Base-by-base conservation (phyloP, 1,139 yeast species). In the Candida pseudoviswanathii region DNA sequence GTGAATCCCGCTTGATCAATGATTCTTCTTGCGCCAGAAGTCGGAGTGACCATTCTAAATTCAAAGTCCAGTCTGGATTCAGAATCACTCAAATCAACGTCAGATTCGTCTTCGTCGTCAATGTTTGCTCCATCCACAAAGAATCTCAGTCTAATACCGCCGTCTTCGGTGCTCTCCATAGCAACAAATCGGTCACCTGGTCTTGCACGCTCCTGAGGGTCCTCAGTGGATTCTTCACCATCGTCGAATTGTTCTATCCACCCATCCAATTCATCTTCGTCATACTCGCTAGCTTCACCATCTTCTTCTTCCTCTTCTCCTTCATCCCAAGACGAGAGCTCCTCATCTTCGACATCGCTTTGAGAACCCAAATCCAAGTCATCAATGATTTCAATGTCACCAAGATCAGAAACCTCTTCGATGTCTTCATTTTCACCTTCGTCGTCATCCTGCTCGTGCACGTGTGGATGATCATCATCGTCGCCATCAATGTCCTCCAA, bases 191-290 rank as follows among this genome's bases (percentile, higher is more conserved):
- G 44, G 41, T 40, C 45, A 11, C 47, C 39, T 25, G 43, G 27
- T 46, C 31, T 38, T 44, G 34, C 41, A 47, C 39, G 45, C 8
- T 38, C 52, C 9, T 51, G 61, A 25, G 48, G 51, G 3, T 58
- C 61, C 36, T 55, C 56, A 6, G 49, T 48, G 2, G 54, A 50
- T 9, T 53, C 54, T 7, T 62, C 64, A 32, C 58, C 66, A 46
- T 64, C 70, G 54, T 60, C 73, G 53, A 76, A 72, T 36, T 70
- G 78, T 49, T 73, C 78, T 46, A 76, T 67, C 79, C 79, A 75
- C 2, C 73, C 75, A 53, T 75, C 79, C 16, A 74, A 62, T 44
- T 72, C 79, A 43, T 65, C 76, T 49, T 73, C 75, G 43, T 71
- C 76, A 49, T 73, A 70, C 37, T 66, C 75, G 52, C 71, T 68